Conservation (phyloP, 2,329 filamentous ascomycete genomes). For the Huntiella abstrusa region DNA sequence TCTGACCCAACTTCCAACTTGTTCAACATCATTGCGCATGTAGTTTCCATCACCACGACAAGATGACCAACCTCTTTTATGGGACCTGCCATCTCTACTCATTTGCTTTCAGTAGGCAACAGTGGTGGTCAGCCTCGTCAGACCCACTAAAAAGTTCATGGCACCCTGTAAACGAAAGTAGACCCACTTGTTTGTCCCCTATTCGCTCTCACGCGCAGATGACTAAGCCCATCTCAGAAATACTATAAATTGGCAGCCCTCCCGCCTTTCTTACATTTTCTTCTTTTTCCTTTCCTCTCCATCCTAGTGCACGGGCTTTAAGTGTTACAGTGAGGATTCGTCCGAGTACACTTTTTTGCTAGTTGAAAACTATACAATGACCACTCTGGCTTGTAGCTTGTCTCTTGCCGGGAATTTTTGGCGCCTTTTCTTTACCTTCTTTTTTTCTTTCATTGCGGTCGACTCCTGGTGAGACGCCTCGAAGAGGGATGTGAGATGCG, state of each 20-base stretch:
- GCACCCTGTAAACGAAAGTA: too few species aligned
- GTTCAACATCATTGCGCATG: background rate
- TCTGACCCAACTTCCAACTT: constrained; percentile 3
- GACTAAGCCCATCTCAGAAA: background rate
- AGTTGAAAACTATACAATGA: constrained; percentile 71
- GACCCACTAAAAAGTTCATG: too few species aligned
- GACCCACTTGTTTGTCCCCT: background rate
- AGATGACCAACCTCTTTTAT: too few species aligned
- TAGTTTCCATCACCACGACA: too few species aligned
- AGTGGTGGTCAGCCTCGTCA: too few species aligned
- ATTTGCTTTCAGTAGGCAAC: too few species aligned
- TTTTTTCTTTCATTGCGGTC: constrained; percentile 25
- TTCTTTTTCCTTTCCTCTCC: constrained; percentile 29
- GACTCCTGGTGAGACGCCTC: constrained; percentile 18
- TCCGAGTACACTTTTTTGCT: constrained; percentile 60
- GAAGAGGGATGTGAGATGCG: constrained; percentile 21
- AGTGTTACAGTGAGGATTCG: constrained; percentile 64
- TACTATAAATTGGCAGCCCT: constrained; percentile 19
- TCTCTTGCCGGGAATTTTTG: constrained; percentile 59
- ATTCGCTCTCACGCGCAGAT: background rate
- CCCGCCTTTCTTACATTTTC: constrained; percentile 12
- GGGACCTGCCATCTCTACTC: too few species aligned
- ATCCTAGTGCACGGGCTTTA: constrained; percentile 55
- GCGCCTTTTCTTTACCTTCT: constrained; percentile 19
- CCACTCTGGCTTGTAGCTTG: constrained; percentile 44